Evolutionary conservation across 345 rosid genomes (phyloP).

Genomic region (Hevea brasiliensis): DNA sequence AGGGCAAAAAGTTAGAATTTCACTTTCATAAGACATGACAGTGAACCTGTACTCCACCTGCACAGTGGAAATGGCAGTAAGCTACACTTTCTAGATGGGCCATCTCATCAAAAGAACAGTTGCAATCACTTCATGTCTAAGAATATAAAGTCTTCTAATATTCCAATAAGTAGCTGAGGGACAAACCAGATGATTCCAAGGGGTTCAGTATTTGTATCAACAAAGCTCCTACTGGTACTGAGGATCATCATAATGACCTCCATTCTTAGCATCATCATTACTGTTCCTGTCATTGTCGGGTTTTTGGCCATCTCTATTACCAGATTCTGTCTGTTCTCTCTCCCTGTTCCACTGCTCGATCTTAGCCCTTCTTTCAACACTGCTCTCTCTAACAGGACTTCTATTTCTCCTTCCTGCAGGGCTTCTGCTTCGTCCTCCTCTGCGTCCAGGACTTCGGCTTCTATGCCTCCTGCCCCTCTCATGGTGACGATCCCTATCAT

Average conservation of each 20-base stretch:
- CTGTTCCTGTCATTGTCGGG: slow-evolving; percentile 17
- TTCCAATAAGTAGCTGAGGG: background rate
- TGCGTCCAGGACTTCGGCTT: slow-evolving; percentile 46
- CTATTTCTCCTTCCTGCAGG: slow-evolving; percentile 49
- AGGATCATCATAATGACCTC: slow-evolving; percentile 29
- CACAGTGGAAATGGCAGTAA: slow-evolving; percentile 47
- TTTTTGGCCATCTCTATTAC: slow-evolving; percentile 24
- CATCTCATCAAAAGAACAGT: slow-evolving; percentile 12
- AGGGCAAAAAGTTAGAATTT: slow-evolving; percentile 18
- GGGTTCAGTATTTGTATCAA: slow-evolving; percentile 3
- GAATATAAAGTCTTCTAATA: background rate
- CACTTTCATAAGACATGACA: slow-evolving; percentile 36
- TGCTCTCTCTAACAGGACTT: slow-evolving; percentile 65
- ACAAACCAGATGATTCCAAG: slow-evolving; percentile 18
- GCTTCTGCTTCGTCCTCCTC: slow-evolving; percentile 58
- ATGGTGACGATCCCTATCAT: slow-evolving; percentile 40
- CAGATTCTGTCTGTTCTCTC: slow-evolving; percentile 47
- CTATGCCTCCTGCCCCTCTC: slow-evolving; percentile 51
- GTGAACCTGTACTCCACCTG: slow-evolving; percentile 51
- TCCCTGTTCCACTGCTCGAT: slow-evolving; percentile 84
- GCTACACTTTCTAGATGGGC: slow-evolving; percentile 28
- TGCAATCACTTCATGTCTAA: background rate
- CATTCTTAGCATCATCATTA: slow-evolving; percentile 24
- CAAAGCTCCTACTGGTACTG: slow-evolving; percentile 21
- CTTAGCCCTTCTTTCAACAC: slow-evolving; percentile 77